Percentiles rank a stretch among this genome's conserved stretches.
These are phyloP conservation scores for Rhizoclosmatium sp. DNA, from an alignment of 192 early-diverging fungal species.

Conservation along the genomic window DNA sequence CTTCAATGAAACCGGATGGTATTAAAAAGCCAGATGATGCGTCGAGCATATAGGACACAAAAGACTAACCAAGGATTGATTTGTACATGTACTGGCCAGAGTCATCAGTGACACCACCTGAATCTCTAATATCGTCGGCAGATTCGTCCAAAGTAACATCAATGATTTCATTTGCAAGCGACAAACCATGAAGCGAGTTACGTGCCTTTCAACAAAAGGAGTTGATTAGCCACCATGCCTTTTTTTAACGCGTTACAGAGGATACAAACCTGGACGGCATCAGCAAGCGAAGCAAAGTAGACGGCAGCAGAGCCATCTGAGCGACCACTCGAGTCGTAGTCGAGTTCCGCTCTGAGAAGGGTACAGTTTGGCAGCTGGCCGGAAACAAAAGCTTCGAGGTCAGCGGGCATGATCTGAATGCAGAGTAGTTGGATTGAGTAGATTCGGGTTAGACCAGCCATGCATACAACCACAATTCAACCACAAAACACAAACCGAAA, in stretches of 20 bases:
- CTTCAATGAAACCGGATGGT: not conserved
- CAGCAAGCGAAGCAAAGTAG: conserved; percentile 2
- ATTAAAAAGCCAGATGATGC: not conserved
- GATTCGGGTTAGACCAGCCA: not conserved
- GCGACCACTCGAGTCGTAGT: conserved; percentile 20
- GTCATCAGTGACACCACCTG: conserved; percentile 12
- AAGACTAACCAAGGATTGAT: conserved; percentile 7
- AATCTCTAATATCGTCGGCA: not conserved
- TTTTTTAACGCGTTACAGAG: no score
- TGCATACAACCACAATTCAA: not conserved
- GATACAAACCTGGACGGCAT: not conserved
- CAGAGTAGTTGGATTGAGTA: not conserved
- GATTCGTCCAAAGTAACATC: not conserved
- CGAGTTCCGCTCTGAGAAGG: conserved; percentile 2
- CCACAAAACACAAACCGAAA: not conserved
- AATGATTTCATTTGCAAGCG: not conserved
- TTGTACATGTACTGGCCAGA: conserved; percentile 31
- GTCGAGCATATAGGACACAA: not conserved
- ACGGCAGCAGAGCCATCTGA: conserved; percentile 20
- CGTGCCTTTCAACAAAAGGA: not conserved
- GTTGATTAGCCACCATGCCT: no score
- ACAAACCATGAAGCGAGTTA: conserved; percentile 9
- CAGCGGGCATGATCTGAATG: not conserved
- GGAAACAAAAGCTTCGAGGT: conserved; percentile 4
- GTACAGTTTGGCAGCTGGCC: not conserved